These are phyloP conservation scores for Naganishia sp. DNA, from an alignment of 1,284 basidiomycete genomes.

Conservation along the genomic window DNA sequence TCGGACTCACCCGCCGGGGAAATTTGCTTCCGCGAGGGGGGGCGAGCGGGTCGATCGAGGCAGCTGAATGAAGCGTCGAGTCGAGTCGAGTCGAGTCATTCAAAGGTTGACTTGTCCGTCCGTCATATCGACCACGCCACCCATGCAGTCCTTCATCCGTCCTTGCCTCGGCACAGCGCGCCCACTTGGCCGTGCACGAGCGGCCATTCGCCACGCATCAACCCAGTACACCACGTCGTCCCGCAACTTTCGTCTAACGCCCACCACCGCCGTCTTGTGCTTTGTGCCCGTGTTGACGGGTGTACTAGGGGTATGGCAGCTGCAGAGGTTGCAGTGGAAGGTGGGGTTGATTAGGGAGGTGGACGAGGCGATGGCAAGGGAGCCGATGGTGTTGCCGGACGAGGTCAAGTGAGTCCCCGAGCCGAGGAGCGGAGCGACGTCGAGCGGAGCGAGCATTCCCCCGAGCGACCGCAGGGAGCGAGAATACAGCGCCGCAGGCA, in stretches of 20 bases:
- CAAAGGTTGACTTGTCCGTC: no score
- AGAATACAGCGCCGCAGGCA: no score
- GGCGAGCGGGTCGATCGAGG: background rate
- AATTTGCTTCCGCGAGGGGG: slow-evolving; percentile 7
- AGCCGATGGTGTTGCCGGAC: slow-evolving; percentile 75
- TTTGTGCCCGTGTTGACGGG: slow-evolving; percentile 89
- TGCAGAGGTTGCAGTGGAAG: slow-evolving; percentile 91
- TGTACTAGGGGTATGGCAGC: slow-evolving; percentile 90
- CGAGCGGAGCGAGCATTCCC: no score
- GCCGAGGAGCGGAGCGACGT: no score
- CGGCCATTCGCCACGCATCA: slow-evolving; percentile 6
- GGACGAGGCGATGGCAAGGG: slow-evolving; percentile 81
- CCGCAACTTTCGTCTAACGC: slow-evolving; percentile 45
- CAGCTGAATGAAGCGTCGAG: no score
- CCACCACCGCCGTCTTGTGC: slow-evolving; percentile 76
- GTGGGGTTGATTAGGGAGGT: slow-evolving; percentile 89
- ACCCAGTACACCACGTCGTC: slow-evolving; percentile 23
- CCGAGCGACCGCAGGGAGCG: no score
- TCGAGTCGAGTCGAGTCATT: no score
- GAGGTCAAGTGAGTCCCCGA: slow-evolving; percentile 74
- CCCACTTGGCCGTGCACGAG: background rate
- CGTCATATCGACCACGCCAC: background rate
- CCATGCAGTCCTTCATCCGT: slow-evolving; percentile 22
- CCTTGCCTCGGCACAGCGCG: slow-evolving; percentile 2
- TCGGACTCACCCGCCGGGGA: slow-evolving; percentile 3